phyloP scores from a whole-genome alignment of 306 rosid genomes.

The Vigna radiata region DNA sequence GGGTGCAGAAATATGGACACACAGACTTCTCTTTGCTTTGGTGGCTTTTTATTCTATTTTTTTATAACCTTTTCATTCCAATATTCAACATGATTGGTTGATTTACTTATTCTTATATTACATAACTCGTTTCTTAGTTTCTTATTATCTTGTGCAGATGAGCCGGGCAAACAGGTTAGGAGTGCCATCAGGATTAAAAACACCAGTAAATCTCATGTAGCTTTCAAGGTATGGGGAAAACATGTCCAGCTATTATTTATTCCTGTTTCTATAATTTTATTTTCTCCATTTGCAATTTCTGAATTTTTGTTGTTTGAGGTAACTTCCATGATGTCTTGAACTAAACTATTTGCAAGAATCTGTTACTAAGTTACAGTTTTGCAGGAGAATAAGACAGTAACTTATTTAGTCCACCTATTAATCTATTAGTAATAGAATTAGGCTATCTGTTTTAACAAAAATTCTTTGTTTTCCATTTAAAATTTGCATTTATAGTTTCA shows the following conservation, averaged over 20 bases:
- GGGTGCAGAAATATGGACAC: neutral
- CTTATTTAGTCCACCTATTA: slow-evolving; percentile 1
- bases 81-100: slow-evolving; percentile 15
- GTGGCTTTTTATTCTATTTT: neutral
- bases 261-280: slow-evolving; percentile 6
- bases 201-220: slow-evolving; percentile 87
- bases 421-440: neutral
- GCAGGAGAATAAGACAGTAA: slow-evolving; percentile 12
- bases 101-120: slow-evolving; percentile 24
- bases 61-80: neutral
- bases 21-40: too few species aligned
- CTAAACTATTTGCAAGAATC: slow-evolving; percentile 3
- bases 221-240: slow-evolving; percentile 78
- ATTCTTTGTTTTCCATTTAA: slow-evolving; percentile 34
- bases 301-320: neutral
- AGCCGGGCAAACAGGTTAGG: slow-evolving; percentile 94
- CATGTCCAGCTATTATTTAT: slow-evolving; percentile 7
- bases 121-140: neutral
- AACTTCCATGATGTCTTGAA: slow-evolving; percentile 6
- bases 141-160: slow-evolving; percentile 63
- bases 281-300: slow-evolving; percentile 24
- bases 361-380: slow-evolving; percentile 32
- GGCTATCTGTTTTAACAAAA: slow-evolving; percentile 37
- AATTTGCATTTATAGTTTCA: slow-evolving; percentile 66
- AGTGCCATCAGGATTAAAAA: slow-evolving; percentile 95